Evolutionary conservation across 78 protist species (phyloP).

Genomic region (Dictyostelium purpureum): DNA sequence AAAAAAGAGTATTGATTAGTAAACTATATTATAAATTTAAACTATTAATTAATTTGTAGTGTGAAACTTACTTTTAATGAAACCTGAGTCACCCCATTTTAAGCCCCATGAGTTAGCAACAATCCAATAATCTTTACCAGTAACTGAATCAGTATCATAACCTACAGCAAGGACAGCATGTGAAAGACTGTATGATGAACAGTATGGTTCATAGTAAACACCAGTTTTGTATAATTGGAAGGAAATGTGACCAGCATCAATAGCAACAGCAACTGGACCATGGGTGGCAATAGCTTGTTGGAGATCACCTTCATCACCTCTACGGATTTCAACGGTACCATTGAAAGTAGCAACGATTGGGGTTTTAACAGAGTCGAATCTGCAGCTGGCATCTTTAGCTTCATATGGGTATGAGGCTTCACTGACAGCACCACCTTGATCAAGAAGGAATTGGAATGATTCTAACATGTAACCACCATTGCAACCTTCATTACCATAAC

Average conservation of each 20-base stretch:
- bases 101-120: conserved; percentile 42
- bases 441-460: conserved; percentile 65
- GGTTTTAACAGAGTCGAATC: too few species aligned
- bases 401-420: conserved; percentile 91
- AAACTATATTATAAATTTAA: too few species aligned
- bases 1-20: too few species aligned
- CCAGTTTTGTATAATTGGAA: conserved; percentile 89
- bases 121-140: conserved; percentile 28
- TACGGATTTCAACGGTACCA: conserved; percentile 42
- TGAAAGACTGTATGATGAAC: conserved; percentile 67
- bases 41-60: too few species aligned
- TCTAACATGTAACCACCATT: conserved; percentile 66
- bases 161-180: conserved; percentile 93
- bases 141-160: conserved; percentile 13
- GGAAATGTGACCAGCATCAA: conserved; percentile 85
- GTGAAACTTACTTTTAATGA: too few species aligned
- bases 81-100: conserved; percentile 52
- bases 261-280: conserved; percentile 91
- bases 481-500: conserved; percentile 70
- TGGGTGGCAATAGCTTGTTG: conserved; percentile 29
- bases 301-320: conserved; percentile 56
- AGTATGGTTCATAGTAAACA: conserved; percentile 56
- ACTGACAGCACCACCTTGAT: conserved; percentile 70
- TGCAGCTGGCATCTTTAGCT: too few species aligned
- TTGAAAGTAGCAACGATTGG: conserved; percentile 75